Percentiles rank a stretch among this genome's conserved stretches.
Evolutionary conservation across 106 monocot species (phyloP).

Genomic region (Xerophyta viscosa): DNA sequence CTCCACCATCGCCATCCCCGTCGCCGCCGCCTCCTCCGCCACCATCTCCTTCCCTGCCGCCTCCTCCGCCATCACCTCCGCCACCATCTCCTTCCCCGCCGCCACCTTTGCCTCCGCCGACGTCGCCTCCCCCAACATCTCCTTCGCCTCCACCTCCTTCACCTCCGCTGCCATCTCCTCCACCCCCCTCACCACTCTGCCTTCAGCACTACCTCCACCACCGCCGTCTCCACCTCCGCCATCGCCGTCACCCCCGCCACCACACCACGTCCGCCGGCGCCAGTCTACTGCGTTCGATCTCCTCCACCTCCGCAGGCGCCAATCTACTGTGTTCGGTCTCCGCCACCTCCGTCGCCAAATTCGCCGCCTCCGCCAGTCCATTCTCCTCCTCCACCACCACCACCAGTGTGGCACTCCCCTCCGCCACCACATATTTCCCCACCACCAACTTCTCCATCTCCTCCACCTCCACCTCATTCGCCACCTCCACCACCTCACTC

Average conservation of each 20-base stretch:
- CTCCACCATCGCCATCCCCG: slow-evolving; percentile 2
- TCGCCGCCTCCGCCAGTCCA: too few relatives aligned
- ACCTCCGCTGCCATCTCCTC: neutral
- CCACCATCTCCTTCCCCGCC: neutral
- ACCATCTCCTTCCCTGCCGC: slow-evolving; percentile 12
- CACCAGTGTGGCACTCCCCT: too few relatives aligned
- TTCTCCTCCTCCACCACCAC: too few relatives aligned
- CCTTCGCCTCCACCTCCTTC: slow-evolving; percentile 13
- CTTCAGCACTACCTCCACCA: slow-evolving; percentile 14
- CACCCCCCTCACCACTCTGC: neutral
- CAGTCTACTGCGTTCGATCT: slow-evolving; percentile 6
- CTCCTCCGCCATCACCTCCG: slow-evolving; percentile 8
- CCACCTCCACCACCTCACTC: slow-evolving; percentile 14
- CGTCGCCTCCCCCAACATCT: slow-evolving; percentile 8
- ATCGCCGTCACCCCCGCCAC: neutral
- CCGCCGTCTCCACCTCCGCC: neutral
- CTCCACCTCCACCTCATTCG: slow-evolving; percentile 8
- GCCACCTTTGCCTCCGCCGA: slow-evolving; percentile 14
- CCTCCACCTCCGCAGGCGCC: slow-evolving; percentile 15
- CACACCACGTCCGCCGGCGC: neutral
- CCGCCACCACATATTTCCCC: too few relatives aligned
- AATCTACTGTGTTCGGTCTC: too few relatives aligned
- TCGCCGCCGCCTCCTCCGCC: slow-evolving; percentile 7
- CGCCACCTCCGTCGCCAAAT: too few relatives aligned
- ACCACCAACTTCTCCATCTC: too few relatives aligned